Evolutionary conservation across 495 filamentous ascomycete species (phyloP), one percentile per base, ranked within the genome.

Genomic region (Neurospora discreta): DNA sequence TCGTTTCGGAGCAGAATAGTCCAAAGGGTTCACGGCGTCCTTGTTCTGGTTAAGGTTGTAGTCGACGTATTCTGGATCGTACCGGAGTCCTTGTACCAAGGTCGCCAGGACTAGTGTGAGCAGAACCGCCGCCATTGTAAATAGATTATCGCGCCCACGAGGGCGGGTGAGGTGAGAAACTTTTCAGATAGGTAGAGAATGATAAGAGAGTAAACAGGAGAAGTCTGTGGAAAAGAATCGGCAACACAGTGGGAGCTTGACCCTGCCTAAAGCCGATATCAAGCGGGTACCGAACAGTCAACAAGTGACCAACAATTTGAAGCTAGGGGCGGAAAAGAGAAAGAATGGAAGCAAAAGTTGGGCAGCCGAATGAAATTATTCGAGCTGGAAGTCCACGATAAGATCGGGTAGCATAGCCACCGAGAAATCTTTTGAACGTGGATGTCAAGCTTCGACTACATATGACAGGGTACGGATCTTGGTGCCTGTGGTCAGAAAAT

Each of bases 31-130:
- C 15, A 74, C 82, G 1, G 90, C 88, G 20, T 84, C 77, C 75
- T 87, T 77, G 78, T 91, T 91, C 70, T 85, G 82, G 74, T 92
- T 92, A 69, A 92, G 79, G 71, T 90, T 91, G 78, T 86, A 90
- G 52, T 81, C 78, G 65, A 82, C 78, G 43, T 88, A 80, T 7
- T 80, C 77, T 26, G 86, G 81, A 69, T 89, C 85, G 73, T 87
- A 90, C 11, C 84, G 86, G 77, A 89, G 86, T 36, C 82, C 82
- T 68, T 74, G 68, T 18, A 71, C 72, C 26, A 73, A 71, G 39
- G 72, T 69, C 40, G 71, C 44, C 20, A 72, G 38, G 26, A 60
- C 60, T 38, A 44, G 41, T 60, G 65, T 39, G 23, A 77, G 71
- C 36, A 75, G 40, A 20, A 69, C 20, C 38, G 60, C 72, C 16